These are phyloP conservation scores for Cinnamomum chago DNA, from an alignment of 164 flowering plant species.

Conservation along the genomic window DNA sequence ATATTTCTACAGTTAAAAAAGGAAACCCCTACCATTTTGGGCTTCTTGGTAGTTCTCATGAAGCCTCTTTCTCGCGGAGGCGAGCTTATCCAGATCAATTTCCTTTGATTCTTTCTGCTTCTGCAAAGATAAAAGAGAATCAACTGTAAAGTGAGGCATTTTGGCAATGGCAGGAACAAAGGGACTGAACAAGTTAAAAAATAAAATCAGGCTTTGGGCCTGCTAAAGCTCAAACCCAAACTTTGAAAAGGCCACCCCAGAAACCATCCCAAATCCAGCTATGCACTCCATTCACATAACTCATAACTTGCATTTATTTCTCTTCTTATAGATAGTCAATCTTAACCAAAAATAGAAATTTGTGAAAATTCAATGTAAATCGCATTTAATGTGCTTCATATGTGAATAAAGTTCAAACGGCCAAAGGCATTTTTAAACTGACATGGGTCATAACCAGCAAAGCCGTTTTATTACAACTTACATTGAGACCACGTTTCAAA, in stretches of 20 bases:
- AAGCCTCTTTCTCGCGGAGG: slow-evolving; percentile 82
- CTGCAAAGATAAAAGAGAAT: slow-evolving; percentile 29
- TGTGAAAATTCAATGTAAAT: neutral
- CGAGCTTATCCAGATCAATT: slow-evolving; percentile 69
- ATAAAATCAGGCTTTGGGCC: too few relatives aligned
- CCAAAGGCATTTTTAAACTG: too few relatives aligned
- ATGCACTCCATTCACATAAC: too few relatives aligned
- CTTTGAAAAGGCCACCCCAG: neutral
- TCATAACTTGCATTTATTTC: too few relatives aligned
- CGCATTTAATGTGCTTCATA: neutral
- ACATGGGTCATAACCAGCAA: too few relatives aligned
- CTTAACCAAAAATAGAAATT: neutral
- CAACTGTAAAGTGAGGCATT: too few relatives aligned
- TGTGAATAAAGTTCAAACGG: neutral
- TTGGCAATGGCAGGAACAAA: too few relatives aligned
- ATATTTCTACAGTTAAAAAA: neutral
- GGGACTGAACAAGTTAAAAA: too few relatives aligned
- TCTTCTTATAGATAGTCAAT: too few relatives aligned
- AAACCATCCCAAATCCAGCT: neutral
- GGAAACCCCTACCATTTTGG: slow-evolving; percentile 59
- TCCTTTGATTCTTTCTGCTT: slow-evolving; percentile 46
- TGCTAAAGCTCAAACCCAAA: too few relatives aligned
- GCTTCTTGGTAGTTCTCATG: slow-evolving; percentile 89
- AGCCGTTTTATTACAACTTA: too few relatives aligned
- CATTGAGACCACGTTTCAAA: too few relatives aligned